These are phyloP conservation scores for Phialophora expanda DNA, from an alignment of 2,329 filamentous ascomycete species.

Conservation along the genomic window DNA sequence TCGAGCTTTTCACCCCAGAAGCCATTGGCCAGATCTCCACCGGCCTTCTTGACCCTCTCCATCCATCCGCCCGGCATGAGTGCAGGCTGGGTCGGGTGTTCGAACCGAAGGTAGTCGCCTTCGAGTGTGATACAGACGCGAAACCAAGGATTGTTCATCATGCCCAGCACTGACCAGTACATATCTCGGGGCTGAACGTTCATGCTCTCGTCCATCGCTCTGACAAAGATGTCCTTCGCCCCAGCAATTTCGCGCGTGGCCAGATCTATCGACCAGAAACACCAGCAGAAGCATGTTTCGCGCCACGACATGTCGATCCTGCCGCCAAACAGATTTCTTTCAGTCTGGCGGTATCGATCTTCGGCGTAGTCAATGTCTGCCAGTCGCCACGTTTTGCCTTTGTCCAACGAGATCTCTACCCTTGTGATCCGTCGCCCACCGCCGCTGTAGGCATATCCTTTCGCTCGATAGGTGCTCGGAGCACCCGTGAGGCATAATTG, in stretches of 20 bases:
- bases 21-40: conserved; percentile 79
- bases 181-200: conserved; percentile 86
- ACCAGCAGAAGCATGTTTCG: conserved; percentile 87
- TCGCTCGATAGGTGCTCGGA: conserved; percentile 65
- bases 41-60: conserved; percentile 83
- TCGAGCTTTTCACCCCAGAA: conserved; percentile 78
- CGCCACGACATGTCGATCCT: conserved; percentile 79
- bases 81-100: conserved; percentile 85
- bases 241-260: conserved; percentile 64
- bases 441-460: conserved; percentile 86
- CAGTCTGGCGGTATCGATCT: conserved; percentile 75
- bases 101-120: conserved; percentile 70
- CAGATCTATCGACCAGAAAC: conserved; percentile 82
- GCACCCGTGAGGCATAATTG: conserved; percentile 58
- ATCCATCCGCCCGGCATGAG: conserved; percentile 86
- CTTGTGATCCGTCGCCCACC: conserved; percentile 83
- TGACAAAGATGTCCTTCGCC: conserved; percentile 75
- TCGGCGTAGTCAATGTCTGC: conserved; percentile 82
- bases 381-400: conserved; percentile 78
- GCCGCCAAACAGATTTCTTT: conserved; percentile 72
- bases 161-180: conserved; percentile 94
- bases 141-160: conserved; percentile 99
- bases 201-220: conserved; percentile 90
- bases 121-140: conserved; percentile 77
- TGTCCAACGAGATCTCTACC: conserved; percentile 82